Conservation (phyloP, 2,329 filamentous ascomycete species). For the Cryphonectria japonica region DNA sequence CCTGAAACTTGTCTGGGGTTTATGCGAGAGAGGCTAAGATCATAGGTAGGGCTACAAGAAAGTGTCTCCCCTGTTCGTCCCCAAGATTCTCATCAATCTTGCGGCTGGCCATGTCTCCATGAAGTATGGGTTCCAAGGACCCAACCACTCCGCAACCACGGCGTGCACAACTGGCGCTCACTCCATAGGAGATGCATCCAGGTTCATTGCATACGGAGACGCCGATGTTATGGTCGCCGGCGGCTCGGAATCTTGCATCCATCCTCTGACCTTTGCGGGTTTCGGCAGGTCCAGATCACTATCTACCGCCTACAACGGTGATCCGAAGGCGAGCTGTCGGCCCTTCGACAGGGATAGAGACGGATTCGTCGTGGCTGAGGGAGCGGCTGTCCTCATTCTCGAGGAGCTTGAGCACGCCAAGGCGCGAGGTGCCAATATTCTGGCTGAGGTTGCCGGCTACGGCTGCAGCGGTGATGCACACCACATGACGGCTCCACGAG, state of each 20-base stretch:
- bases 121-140: slow-evolving; percentile 85
- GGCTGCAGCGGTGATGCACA: slow-evolving; percentile 88
- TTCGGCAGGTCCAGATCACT: slow-evolving; percentile 88
- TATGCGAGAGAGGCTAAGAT: slow-evolving; percentile 27
- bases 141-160: slow-evolving; percentile 90
- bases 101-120: slow-evolving; percentile 95
- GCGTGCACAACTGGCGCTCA: slow-evolving; percentile 97
- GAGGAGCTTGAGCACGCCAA: slow-evolving; percentile 91
- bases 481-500: slow-evolving; percentile 89
- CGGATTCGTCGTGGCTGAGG: slow-evolving; percentile 93
- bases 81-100: slow-evolving; percentile 90
- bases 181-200: slow-evolving; percentile 90
- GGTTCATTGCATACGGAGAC: slow-evolving; percentile 88
- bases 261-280: slow-evolving; percentile 88
- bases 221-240: slow-evolving; percentile 97
- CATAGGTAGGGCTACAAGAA: slow-evolving; percentile 78
- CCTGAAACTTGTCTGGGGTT: slow-evolving; percentile 8
- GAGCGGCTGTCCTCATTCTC: slow-evolving; percentile 82
- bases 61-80: slow-evolving; percentile 91
- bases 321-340: slow-evolving; percentile 72
- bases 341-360: slow-evolving; percentile 81
- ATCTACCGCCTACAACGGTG: slow-evolving; percentile 77
- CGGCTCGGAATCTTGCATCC: slow-evolving; percentile 92
- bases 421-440: slow-evolving; percentile 76
- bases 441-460: slow-evolving; percentile 88